These are phyloP conservation scores for Musa acuminata DNA, from an alignment of 176 grass and related monocot genomes.

Conservation along the genomic window DNA sequence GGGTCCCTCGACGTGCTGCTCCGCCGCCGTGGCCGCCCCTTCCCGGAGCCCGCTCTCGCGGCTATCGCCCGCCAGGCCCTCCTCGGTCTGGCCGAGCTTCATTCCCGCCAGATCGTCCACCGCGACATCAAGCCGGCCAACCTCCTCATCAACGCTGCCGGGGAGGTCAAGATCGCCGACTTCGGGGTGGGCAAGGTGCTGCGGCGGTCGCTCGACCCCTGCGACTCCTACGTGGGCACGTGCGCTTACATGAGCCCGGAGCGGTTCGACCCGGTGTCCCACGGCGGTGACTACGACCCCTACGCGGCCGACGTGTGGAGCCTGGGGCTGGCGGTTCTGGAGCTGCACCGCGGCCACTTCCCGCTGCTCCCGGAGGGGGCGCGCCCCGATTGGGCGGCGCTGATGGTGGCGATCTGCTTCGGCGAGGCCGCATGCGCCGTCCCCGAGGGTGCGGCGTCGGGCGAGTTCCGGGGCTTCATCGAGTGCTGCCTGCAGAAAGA, in stretches of 20 bases:
- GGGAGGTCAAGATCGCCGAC: slow-evolving; percentile 78
- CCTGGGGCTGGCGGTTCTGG: slow-evolving; percentile 1
- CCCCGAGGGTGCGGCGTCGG: slow-evolving; percentile 31
- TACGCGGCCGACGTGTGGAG: slow-evolving; percentile 83
- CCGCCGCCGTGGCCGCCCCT: background rate
- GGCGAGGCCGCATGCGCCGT: slow-evolving; percentile 54
- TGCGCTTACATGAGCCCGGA: slow-evolving; percentile 23
- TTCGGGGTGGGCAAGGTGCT: slow-evolving; percentile 80
- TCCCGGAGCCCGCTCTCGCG: slow-evolving; percentile 42
- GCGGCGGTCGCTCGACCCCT: slow-evolving; percentile 45
- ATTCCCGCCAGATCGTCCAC: slow-evolving; percentile 57
- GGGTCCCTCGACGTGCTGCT: slow-evolving; percentile 29
- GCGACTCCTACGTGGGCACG: slow-evolving; percentile 69
- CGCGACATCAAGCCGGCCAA: slow-evolving; percentile 75
- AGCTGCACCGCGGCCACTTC: no score
- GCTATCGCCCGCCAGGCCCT: slow-evolving; percentile 33
- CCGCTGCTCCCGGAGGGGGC: no score
- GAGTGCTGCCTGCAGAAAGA: background rate
- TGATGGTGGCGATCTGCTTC: slow-evolving; percentile 85
- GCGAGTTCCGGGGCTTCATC: slow-evolving; percentile 61
- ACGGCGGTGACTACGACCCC: slow-evolving; percentile 68
- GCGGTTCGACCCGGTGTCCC: slow-evolving; percentile 62
- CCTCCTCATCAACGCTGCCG: slow-evolving; percentile 38
- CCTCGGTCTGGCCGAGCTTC: slow-evolving; percentile 37
- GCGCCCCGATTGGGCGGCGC: slow-evolving; percentile 50